Base-by-base conservation (phyloP, 2,329 filamentous ascomycete species). In the Torrubiellomyces zombiae region DNA sequence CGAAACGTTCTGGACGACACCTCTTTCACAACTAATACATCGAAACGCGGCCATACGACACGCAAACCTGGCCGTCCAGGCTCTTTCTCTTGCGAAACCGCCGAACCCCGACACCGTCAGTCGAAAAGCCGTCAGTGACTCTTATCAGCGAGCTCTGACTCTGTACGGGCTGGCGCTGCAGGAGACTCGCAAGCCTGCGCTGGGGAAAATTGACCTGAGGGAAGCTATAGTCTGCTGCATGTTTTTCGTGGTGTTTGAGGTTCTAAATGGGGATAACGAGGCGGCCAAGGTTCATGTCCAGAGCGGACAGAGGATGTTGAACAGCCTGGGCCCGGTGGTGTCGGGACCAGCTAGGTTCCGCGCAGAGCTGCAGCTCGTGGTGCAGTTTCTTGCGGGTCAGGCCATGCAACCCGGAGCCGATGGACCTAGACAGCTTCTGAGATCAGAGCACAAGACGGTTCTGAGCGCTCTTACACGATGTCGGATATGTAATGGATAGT, bases 211-310 rank as follows among this genome's bases (percentile, higher is more conserved):
- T 5, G 36, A 34, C 15, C 30, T 45, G 3, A 34, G 35, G 8
- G 38, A 44, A 3, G 45, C 47, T 2, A 40, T 51, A 7, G 25
- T 53, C 3, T 46, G 47, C 28, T 51, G 43, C 26, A 38, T 54
- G 23, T 42, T 54, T 20, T 53, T 53, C 32, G 40, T 47, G 27
- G 40, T 49, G 25, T 52, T 54, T 25, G 50, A 53, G 27, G 39
- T 42, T 3, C 27, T 52, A 19, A 50, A 55, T 29, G 47, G 45
- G 13, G 51, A 54, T 29, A 34, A 36, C 7, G 35, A 37, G 12
- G 44, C 43, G 1, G 50, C 50, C 1, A 37, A 51, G 9, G 34
- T 40, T 6, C 53, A 56, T 31, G 38, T 53, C 23, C 40, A 37
- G 23, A 47, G 45, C 26, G 53, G 52, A 2, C 43, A 50, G 27